Base-by-base conservation (phyloP, 345 rosid species). In the Clarkia xantiana region DNA sequence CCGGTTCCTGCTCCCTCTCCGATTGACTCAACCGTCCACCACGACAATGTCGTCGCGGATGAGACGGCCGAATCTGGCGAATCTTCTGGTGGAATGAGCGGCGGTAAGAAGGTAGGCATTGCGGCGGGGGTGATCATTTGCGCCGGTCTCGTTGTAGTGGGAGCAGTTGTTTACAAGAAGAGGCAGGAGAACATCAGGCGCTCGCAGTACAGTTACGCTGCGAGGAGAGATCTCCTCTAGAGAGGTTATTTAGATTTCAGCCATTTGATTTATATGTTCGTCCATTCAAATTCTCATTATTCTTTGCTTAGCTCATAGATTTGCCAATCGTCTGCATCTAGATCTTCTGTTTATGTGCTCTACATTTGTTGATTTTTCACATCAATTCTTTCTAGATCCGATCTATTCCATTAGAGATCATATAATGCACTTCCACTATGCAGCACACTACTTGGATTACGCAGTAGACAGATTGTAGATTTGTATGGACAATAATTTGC, bases 181-280 rank as follows among this genome's bases (percentile, higher is more conserved):
- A 52, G 63, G 63, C 44, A 18, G 45, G 63, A 60, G 38, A 60
- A 60, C 57, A 53, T 52, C 15, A 45, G 63, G 56, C 55, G 63
- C 15, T 16, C 56, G 56, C 63, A 53, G 52, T 60, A 52, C 44
- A 47, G 51, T 16, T 52, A 11, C 39, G 51, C 51, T 6, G 63
- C 57, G 6, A 40, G 57, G 51, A 47, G 57, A 39, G 51, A 45
- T 22, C 45, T 60, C 41, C 63, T 60, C 43, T 42, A 22, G 18
- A 51, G 36, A 29, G 36, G 36, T 29, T 3, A 29, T 29, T 3
- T 29, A 29, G 36, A 7, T 29, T 29, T 29, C 36, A 29, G 7
- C 8, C 36, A 29, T 29, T 22, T 29, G 36, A 29, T 29, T 29
- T 29, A 29, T 29, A 29, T 29, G 36, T 29, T 29, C 36, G 8